These are phyloP conservation scores for Hylodesmum podocarpum DNA, from an alignment of 306 rosid genomes.

Conservation along the genomic window DNA sequence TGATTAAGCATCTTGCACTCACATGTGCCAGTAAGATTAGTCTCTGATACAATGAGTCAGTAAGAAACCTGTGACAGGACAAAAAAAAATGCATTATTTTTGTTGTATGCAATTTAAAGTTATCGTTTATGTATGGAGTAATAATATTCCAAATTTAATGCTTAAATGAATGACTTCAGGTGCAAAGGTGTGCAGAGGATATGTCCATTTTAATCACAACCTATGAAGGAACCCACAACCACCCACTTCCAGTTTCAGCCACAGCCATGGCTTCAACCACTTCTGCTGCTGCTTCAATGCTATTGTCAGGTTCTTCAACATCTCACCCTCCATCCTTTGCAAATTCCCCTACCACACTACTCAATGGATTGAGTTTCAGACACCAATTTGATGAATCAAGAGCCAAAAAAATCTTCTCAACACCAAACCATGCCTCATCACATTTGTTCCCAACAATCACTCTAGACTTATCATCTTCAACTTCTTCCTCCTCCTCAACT, in stretches of 20 bases:
- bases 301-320: slow-evolving; percentile 61
- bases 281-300: slow-evolving; percentile 81
- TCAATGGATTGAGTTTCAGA: slow-evolving; percentile 36
- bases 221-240: slow-evolving; percentile 86
- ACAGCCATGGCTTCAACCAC: slow-evolving; percentile 87
- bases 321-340: slow-evolving; percentile 39
- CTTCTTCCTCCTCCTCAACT: slow-evolving; percentile 12
- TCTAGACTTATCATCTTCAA: slow-evolving; percentile 49
- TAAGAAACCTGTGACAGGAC: too few species aligned
- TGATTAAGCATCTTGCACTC: too few species aligned
- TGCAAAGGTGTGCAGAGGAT: slow-evolving; percentile 81
- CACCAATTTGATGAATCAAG: slow-evolving; percentile 34
- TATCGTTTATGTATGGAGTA: neutral
- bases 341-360: neutral
- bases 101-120: neutral
- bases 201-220: slow-evolving; percentile 79
- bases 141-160: neutral
- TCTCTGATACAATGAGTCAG: too few species aligned
- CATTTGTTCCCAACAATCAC: slow-evolving; percentile 56
- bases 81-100: neutral
- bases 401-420: slow-evolving; percentile 32
- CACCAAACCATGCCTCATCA: slow-evolving; percentile 38
- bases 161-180: slow-evolving; percentile 48
- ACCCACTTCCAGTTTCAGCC: slow-evolving; percentile 79
- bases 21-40: too few species aligned